Evolutionary conservation across 2,329 filamentous ascomycete genomes (phyloP).

Genomic region (Paecilomyces sp.): DNA sequence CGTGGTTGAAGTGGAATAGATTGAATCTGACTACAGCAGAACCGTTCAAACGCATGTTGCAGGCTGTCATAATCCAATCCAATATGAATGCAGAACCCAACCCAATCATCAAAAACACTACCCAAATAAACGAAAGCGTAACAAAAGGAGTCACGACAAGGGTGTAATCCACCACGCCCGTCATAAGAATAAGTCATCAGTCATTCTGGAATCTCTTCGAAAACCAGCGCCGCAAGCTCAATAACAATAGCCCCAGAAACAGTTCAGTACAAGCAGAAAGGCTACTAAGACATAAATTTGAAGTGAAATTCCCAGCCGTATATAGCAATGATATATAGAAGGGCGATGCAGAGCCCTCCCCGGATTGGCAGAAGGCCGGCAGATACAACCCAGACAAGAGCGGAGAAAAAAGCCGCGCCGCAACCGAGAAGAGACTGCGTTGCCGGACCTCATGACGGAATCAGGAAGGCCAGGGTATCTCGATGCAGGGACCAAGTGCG

Average conservation of each 20-base stretch:
- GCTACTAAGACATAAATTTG: background rate
- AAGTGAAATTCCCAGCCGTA: background rate
- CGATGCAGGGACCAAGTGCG: slow-evolving; percentile 25
- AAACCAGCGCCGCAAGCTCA: background rate
- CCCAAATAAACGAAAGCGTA: background rate
- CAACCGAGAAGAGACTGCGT: slow-evolving; percentile 17
- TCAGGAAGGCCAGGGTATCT: slow-evolving; percentile 26
- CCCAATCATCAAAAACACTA: background rate
- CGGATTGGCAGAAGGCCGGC: background rate
- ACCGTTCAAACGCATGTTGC: background rate
- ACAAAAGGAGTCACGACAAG: background rate
- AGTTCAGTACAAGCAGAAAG: background rate
- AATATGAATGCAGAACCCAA: background rate
- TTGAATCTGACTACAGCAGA: background rate
- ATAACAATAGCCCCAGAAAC: background rate
- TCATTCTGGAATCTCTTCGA: background rate
- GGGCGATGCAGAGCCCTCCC: background rate
- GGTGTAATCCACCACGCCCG: background rate
- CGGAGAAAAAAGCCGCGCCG: slow-evolving; percentile 12
- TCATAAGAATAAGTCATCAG: background rate
- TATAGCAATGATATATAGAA: background rate
- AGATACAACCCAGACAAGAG: background rate
- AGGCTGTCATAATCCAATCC: background rate
- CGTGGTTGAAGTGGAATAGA: background rate
- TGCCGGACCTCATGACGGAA: slow-evolving; percentile 15